Evolutionary conservation across 441 rosid species (phyloP).

Genomic region (Daphne laureola): DNA sequence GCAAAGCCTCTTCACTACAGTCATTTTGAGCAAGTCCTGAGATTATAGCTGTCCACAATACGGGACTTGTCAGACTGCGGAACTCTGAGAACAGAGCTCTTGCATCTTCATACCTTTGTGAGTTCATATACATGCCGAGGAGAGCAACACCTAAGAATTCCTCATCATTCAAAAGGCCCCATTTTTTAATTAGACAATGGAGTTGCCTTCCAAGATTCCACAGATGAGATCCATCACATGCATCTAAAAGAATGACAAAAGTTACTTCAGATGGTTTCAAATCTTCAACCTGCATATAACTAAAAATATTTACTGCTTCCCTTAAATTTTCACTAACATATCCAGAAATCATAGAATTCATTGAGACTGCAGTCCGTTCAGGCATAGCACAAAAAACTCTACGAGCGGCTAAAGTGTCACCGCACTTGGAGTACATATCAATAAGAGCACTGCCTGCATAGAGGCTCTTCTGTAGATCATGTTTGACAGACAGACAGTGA

Average conservation of each 20-base stretch:
- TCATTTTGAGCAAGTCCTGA: slow-evolving; percentile 72
- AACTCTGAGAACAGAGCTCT: slow-evolving; percentile 54
- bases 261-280: slow-evolving; percentile 66
- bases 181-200: slow-evolving; percentile 52
- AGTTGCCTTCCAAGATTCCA: slow-evolving; percentile 54
- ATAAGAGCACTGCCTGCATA: slow-evolving; percentile 82
- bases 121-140: slow-evolving; percentile 68
- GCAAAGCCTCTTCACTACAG: slow-evolving; percentile 58
- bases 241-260: slow-evolving; percentile 72
- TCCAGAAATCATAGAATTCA: slow-evolving; percentile 82
- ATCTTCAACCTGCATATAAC: slow-evolving; percentile 48
- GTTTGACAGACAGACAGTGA: slow-evolving; percentile 62
- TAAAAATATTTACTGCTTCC: slow-evolving; percentile 47
- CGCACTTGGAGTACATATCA: slow-evolving; percentile 80
- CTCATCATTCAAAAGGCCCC: slow-evolving; percentile 44
- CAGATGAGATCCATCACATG: slow-evolving; percentile 46
- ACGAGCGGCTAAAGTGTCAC: slow-evolving; percentile 36
- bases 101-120: slow-evolving; percentile 45
- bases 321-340: slow-evolving; percentile 46
- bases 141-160: slow-evolving; percentile 73
- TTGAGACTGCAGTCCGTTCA: slow-evolving; percentile 51
- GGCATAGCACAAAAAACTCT: slow-evolving; percentile 48
- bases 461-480: slow-evolving; percentile 60
- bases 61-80: slow-evolving; percentile 41
- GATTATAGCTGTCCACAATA: slow-evolving; percentile 79